Percentiles rank a stretch among this genome's conserved stretches.
Evolutionary conservation across 495 filamentous ascomycete species (phyloP).

Genomic region (Penicillium longicatenatum): DNA sequence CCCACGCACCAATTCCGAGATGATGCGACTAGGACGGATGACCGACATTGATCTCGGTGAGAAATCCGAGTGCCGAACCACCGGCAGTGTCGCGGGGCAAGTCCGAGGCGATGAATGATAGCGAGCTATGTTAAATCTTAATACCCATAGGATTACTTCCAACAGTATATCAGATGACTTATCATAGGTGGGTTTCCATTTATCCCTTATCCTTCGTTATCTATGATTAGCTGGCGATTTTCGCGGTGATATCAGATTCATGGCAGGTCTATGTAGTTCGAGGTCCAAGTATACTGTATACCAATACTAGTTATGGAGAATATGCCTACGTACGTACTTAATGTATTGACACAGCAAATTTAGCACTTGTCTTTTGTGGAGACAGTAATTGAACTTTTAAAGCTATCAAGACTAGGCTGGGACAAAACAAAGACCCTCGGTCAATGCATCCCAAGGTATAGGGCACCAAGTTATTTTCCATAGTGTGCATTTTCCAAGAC

Average conservation of each 20-base stretch:
- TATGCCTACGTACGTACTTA: too few species aligned
- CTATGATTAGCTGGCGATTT: background rate
- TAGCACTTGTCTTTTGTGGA: background rate
- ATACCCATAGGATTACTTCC: too few species aligned
- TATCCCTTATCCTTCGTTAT: background rate
- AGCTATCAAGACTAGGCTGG: background rate
- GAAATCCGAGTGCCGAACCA: constrained; percentile 37
- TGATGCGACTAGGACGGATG: background rate
- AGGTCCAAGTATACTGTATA: too few species aligned
- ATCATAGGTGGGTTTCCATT: background rate
- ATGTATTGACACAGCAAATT: too few species aligned
- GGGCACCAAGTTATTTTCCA: constrained; percentile 15
- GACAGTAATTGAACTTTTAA: background rate
- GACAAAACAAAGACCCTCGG: background rate
- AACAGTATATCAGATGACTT: background rate
- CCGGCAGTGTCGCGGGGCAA: constrained; percentile 29
- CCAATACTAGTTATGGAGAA: too few species aligned
- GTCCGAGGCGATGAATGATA: constrained; percentile 28
- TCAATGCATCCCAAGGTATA: background rate
- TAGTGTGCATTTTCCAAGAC: constrained; percentile 31
- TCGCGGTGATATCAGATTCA: background rate
- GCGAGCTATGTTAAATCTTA: background rate
- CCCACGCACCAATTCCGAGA: constrained; percentile 37
- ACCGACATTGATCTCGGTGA: constrained; percentile 26
- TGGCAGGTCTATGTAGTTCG: too few species aligned